phyloP scores from a whole-genome alignment of 495 filamentous ascomycete species.

The Poronia punctata region DNA sequence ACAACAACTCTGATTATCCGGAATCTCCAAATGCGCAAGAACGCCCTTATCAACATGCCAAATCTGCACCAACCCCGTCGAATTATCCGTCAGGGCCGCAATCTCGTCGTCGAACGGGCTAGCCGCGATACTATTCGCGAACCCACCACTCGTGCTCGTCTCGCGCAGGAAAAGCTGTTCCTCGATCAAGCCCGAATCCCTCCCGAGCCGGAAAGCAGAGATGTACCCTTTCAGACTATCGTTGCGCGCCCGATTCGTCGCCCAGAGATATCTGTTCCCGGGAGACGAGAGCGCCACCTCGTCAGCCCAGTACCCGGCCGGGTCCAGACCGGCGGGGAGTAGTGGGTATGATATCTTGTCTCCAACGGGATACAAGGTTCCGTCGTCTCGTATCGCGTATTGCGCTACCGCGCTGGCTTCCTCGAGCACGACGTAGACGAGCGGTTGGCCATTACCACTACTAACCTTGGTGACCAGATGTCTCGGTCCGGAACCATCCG shows the following conservation, averaged over 20 bases:
- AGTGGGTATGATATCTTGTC: constrained; percentile 7
- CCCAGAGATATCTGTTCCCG: constrained; percentile 26
- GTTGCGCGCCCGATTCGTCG: constrained; percentile 23
- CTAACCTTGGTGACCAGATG: constrained; percentile 25
- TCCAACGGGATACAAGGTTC: constrained; percentile 5
- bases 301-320: constrained; percentile 28
- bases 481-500: constrained; percentile 17
- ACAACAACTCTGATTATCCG: constrained; percentile 27
- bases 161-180: constrained; percentile 23
- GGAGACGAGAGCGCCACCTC: constrained; percentile 28
- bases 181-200: constrained; percentile 20
- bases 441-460: no score
- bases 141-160: constrained; percentile 28
- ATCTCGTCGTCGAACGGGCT: constrained; percentile 27
- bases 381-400: constrained; percentile 4
- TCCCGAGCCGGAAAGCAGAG: constrained; percentile 21
- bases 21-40: constrained; percentile 25
- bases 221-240: constrained; percentile 22
- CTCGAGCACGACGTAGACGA: constrained; percentile 27
- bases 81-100: constrained; percentile 27
- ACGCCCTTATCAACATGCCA: constrained; percentile 23
- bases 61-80: constrained; percentile 31
- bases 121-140: constrained; percentile 26
- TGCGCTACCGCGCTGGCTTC: constrained; percentile 17
- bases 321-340: constrained; percentile 4